These are phyloP conservation scores for Mycena indigotica DNA, from an alignment of 768 basidiomycete species.

Conservation along the genomic window DNA sequence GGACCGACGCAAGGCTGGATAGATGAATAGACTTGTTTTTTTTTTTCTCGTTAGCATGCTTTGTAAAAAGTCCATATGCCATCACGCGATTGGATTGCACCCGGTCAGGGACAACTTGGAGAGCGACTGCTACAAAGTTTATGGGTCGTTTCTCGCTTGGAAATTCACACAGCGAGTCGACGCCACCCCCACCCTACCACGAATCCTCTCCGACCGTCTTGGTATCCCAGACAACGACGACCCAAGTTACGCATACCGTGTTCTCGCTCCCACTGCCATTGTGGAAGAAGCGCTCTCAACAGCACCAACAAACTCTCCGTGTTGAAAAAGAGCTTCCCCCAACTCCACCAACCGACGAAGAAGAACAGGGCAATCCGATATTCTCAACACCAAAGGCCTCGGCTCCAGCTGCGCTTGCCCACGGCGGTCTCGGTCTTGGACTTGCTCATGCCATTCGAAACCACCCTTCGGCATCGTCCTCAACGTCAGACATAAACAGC, in stretches of 20 bases:
- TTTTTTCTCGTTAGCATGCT: too few relatives aligned
- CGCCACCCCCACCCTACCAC: slow-evolving; percentile 39
- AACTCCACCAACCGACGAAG: slow-evolving; percentile 38
- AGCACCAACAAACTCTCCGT: slow-evolving; percentile 31
- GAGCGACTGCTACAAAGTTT: background rate
- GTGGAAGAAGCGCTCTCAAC: slow-evolving; percentile 57
- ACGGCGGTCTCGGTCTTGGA: slow-evolving; percentile 60
- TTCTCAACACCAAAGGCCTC: slow-evolving; percentile 19
- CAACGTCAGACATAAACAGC: slow-evolving; percentile 50
- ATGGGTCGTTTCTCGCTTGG: slow-evolving; percentile 28
- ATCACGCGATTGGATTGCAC: too few relatives aligned
- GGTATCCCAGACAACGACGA: slow-evolving; percentile 50
- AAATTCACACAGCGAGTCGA: slow-evolving; percentile 14
- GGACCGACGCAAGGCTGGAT: slow-evolving; percentile 39
- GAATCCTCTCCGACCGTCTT: slow-evolving; percentile 34
- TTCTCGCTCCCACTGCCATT: slow-evolving; percentile 59
- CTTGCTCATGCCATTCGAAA: slow-evolving; percentile 55
- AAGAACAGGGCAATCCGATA: slow-evolving; percentile 1
- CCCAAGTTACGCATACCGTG: slow-evolving; percentile 49
- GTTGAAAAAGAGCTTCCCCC: slow-evolving; percentile 58
- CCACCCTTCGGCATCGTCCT: slow-evolving; percentile 42
- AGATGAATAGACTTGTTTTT: too few relatives aligned
- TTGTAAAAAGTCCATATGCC: too few relatives aligned
- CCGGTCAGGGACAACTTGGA: background rate
- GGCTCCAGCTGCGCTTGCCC: slow-evolving; percentile 48